Evolutionary conservation across 129 eudicot species (phyloP), one percentile per base, ranked within the genome.

Genomic region (Tanacetum coccineum): DNA sequence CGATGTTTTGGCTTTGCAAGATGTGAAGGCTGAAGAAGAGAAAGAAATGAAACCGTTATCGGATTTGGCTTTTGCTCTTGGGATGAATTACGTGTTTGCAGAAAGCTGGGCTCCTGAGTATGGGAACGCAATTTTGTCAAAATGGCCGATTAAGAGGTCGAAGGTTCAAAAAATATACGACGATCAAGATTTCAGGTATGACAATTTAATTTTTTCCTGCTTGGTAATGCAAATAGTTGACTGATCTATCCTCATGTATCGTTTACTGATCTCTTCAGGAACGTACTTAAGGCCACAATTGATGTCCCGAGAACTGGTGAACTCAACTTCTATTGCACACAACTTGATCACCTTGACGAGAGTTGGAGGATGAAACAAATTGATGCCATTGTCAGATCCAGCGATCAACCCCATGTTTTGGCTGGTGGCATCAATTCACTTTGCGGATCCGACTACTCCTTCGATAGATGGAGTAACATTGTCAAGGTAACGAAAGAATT

Each of bases 81-180:
- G 98, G 62, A 92, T 92, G 98, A 82, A 84, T 46, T 88, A 85
- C 52, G 95, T 80, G 59, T 92, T 92, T 74, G 96, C 96, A 3
- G 98, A 88, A 79, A 88, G 98, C 67, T 88, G 96, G 98, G 96
- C 98, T 46, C 96, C 98, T 0, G 96, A 92, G 66, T 92, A 81
- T 50, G 98, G 98, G 26, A 92, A 92, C 32, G 98, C 98, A 30
- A 85, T 92, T 36, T 69, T 88, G 73, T 88, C 98, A 0, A 88
- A 79, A 81, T 92, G 91, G 96, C 98, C 98, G 13, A 92, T 92
- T 21, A 88, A 80, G 82, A 81, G 64, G 58, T 92, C 81, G 77
- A 88, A 66, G 52, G 95, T 84, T 74, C 91, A 92, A 78, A 92
- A 81, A 61, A 82, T 92, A 18, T 82, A 63, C 15, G 92, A 88